Evolutionary conservation across 805 yeast genomes (phyloP).

Genomic region (Metschnikowia lachancei): DNA sequence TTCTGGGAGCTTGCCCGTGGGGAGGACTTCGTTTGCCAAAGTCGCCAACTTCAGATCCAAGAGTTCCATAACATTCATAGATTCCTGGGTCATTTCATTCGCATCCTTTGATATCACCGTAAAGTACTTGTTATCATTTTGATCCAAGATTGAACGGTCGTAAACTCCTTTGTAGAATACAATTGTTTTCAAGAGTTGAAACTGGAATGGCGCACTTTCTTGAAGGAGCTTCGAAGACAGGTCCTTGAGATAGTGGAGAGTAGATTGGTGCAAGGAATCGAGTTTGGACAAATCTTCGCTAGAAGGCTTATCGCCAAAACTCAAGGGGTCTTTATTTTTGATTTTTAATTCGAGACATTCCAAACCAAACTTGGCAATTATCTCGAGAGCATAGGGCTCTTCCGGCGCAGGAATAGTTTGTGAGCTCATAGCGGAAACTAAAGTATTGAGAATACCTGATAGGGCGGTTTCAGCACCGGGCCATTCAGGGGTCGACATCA

Average conservation of each 20-base stretch:
- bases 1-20: neutral
- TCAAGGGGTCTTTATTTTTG: neutral
- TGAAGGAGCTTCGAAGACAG: neutral
- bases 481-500: conserved; percentile 59
- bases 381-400: conserved; percentile 14
- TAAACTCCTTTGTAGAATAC: neutral
- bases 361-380: conserved; percentile 9
- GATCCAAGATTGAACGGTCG: neutral
- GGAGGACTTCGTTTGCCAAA: neutral
- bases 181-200: conserved; percentile 12
- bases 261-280: neutral
- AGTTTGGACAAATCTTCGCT: neutral
- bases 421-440: conserved; percentile 1
- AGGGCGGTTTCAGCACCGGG: conserved; percentile 47
- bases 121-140: neutral
- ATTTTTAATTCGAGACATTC: conserved; percentile 5
- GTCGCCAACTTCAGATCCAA: conserved; percentile 9
- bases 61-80: neutral
- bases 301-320: neutral
- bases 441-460: conserved; percentile 1
- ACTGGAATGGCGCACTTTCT: conserved; percentile 1
- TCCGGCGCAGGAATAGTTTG: conserved; percentile 2
- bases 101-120: conserved; percentile 1
- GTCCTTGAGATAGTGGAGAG: conserved; percentile 6
- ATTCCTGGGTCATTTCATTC: neutral